A percentile compares a stretch with the other conserved stretches of the same genome.
Evolutionary conservation across 1,284 basidiomycete species (phyloP).

Genomic region (Thelephora terrestris): DNA sequence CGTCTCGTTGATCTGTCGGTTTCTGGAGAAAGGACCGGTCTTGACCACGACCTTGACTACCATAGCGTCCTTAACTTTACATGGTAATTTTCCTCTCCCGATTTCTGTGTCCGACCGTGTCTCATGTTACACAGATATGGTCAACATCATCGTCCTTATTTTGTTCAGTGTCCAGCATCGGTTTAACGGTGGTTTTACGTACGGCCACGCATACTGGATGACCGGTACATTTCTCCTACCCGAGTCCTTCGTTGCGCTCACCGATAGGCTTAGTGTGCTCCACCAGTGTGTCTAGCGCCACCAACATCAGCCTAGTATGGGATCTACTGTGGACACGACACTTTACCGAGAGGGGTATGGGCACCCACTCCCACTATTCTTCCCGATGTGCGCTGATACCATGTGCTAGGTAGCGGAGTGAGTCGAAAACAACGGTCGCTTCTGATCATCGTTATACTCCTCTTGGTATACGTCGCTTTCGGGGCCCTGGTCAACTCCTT

Average conservation of each 20-base stretch:
- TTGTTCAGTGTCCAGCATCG: constrained; percentile 59
- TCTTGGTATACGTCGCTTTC: constrained; percentile 65
- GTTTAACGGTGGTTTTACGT: constrained; percentile 61
- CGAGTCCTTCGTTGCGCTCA: neutral
- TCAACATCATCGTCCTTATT: constrained; percentile 56
- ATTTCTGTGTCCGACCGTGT: neutral
- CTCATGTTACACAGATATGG: constrained; percentile 34
- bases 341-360: constrained; percentile 56
- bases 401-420: constrained; percentile 54
- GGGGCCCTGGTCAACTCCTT: constrained; percentile 53
- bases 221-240: constrained; percentile 15
- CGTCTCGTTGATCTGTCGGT: constrained; percentile 54
- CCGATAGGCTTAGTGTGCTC: constrained; percentile 43
- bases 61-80: constrained; percentile 52
- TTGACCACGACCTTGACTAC: constrained; percentile 54
- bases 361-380: neutral
- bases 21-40: constrained; percentile 53
- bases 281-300: constrained; percentile 56
- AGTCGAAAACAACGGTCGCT: constrained; percentile 74
- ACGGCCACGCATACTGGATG: constrained; percentile 72
- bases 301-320: constrained; percentile 59
- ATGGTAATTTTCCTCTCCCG: constrained; percentile 36
- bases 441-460: constrained; percentile 65
- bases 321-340: constrained; percentile 54
- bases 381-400: constrained; percentile 1